A percentile compares a stretch with the other conserved stretches of the same genome.
These are phyloP conservation scores for Rhexocercosporidium sp. DNA, from an alignment of 2,329 filamentous ascomycete genomes.

Conservation along the genomic window DNA sequence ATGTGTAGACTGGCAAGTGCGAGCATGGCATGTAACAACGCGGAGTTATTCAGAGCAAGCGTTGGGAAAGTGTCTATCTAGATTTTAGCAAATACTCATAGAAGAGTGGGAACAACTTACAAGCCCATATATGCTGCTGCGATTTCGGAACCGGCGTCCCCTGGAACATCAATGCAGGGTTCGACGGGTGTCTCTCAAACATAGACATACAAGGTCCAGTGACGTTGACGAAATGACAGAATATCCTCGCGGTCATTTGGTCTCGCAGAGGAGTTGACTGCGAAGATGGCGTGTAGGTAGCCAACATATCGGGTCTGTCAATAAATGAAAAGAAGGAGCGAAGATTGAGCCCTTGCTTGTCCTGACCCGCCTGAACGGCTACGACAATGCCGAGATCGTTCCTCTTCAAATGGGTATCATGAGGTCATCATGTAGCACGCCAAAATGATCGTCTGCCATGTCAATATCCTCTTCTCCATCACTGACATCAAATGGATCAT, in stretches of 20 bases:
- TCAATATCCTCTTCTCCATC: constrained; percentile 61
- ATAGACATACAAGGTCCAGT: constrained; percentile 86
- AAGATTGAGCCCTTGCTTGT: constrained; percentile 42
- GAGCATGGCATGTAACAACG: constrained; percentile 87
- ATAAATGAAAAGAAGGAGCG: constrained; percentile 54
- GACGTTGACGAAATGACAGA: constrained; percentile 89
- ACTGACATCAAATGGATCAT: constrained; percentile 45
- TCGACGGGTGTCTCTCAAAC: constrained; percentile 81
- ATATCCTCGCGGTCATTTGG: constrained; percentile 78
- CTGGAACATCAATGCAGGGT: constrained; percentile 69
- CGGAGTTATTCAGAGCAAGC: constrained; percentile 83
- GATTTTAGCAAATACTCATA: not conserved
- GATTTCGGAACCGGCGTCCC: constrained; percentile 65
- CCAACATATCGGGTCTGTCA: constrained; percentile 54
- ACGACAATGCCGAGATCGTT: constrained; percentile 40
- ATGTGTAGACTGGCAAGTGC: constrained; percentile 88
- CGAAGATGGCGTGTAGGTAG: constrained; percentile 69
- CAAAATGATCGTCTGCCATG: constrained; percentile 6
- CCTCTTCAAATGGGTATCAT: constrained; percentile 44
- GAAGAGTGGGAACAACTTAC: constrained; percentile 46
- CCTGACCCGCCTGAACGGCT: constrained; percentile 38
- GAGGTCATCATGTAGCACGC: constrained; percentile 41
- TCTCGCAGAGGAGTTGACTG: constrained; percentile 78
- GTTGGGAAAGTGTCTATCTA: constrained; percentile 77
- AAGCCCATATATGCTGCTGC: constrained; percentile 69